Base-by-base conservation (phyloP, 768 basidiomycete genomes). In the Rhodotorula diobovata region DNA sequence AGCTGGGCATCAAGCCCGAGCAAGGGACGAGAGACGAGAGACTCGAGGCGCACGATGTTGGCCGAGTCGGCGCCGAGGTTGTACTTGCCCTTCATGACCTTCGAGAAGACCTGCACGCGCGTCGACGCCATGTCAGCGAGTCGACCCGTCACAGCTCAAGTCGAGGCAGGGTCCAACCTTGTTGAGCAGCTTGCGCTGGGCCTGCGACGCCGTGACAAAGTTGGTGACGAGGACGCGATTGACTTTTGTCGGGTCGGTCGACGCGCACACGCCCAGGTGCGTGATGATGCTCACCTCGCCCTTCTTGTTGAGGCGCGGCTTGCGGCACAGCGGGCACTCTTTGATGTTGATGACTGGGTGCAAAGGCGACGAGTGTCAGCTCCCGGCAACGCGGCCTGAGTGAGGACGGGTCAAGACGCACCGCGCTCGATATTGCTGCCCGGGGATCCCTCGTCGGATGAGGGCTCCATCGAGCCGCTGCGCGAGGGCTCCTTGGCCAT, bases 171-270 rank as follows among this genome's bases (percentile, higher is more conserved):
- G 30, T 11, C 34, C 41, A 28, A 97, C 85, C 83, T 89, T 91
- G 71, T 92, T 93, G 78, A 94, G 90, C 89, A 92, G 97, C 82
- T 99, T 99, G 78, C 95, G 84, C 83, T 98, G 94, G 71, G 95
- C 95, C 58, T 72, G 70, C 74, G 86, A 88, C 11, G 91, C 89
- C 0, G 94, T 97, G 7, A 97, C 94, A 75, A 91, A 99, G 78
- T 95, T 93, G 28, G 90, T 89, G 21, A 95, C 93, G 55, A 96
- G 87, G 73, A 98, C 91, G 72, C 88, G 80, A 77, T 96, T 89
- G 39, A 98, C 89, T 70, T 88, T 85, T 48, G 85, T 87, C 93
- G 94, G 97, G 79, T 98, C 96, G 75, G 88, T 86, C 73, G 89
- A 90, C 18, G 96, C 93, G 77, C 95, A 99, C 18, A 98, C 87